Evolutionary conservation across 106 monocot genomes (phyloP).

Genomic region (Dioscorea dumetorum): DNA sequence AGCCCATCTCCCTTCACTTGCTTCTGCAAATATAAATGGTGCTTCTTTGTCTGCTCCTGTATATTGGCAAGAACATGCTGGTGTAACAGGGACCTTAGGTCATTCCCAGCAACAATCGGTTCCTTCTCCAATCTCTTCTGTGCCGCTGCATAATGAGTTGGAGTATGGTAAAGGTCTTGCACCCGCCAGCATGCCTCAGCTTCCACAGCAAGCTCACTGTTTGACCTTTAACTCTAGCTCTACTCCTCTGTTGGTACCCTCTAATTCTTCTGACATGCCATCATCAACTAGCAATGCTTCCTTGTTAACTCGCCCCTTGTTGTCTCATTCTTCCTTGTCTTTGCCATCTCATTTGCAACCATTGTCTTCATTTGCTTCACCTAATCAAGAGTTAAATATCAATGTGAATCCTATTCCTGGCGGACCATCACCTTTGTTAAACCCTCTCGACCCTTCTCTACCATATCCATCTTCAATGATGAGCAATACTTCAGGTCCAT

Average conservation of each 20-base stretch:
- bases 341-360: constrained; percentile 4
- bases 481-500: background rate
- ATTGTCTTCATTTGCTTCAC: constrained; percentile 10
- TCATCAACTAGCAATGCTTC: background rate
- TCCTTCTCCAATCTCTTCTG: constrained; percentile 1
- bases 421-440: background rate
- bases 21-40: constrained; percentile 3
- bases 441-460: constrained; percentile 1
- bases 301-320: background rate
- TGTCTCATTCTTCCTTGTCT: constrained; percentile 5
- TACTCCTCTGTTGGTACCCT: background rate
- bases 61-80: constrained; percentile 10
- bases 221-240: constrained; percentile 4
- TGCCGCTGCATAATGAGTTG: constrained; percentile 3
- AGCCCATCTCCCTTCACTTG: background rate
- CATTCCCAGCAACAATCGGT: constrained; percentile 8
- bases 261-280: background rate
- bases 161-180: constrained; percentile 7
- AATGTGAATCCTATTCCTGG: constrained; percentile 3
- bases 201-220: background rate
- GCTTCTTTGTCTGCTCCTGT: background rate
- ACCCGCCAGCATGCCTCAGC: background rate
- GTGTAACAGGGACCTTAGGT: constrained; percentile 6
- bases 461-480: constrained; percentile 3
- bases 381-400: constrained; percentile 9